phyloP scores from a whole-genome alignment of 169 alveolate species.

The Perkinsus chesapeaki region DNA sequence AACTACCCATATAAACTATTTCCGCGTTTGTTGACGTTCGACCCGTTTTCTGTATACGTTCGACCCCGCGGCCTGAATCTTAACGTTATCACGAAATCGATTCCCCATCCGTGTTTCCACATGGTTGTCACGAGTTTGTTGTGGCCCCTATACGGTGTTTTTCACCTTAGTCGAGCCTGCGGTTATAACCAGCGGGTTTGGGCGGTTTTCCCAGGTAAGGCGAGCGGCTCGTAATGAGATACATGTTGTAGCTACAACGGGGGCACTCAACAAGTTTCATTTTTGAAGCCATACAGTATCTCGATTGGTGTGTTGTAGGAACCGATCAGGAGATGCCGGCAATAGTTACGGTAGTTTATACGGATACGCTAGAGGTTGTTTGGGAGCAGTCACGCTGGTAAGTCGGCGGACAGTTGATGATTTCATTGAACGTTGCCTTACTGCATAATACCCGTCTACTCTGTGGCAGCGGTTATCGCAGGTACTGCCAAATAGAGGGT shows the following conservation, averaged over 20 bases:
- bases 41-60: too few relatives aligned
- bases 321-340: not conserved
- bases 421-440: not conserved
- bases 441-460: not conserved
- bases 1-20: too few relatives aligned
- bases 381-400: not conserved
- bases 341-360: not conserved
- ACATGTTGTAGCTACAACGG: too few relatives aligned
- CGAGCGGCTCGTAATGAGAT: not conserved
- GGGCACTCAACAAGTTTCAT: not conserved
- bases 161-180: not conserved
- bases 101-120: too few relatives aligned
- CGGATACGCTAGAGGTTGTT: not conserved
- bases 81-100: too few relatives aligned
- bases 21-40: too few relatives aligned
- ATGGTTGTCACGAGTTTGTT: too few relatives aligned
- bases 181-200: not conserved
- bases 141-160: too few relatives aligned
- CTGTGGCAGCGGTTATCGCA: not conserved
- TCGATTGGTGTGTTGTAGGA: not conserved
- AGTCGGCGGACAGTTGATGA: not conserved
- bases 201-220: not conserved
- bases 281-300: not conserved
- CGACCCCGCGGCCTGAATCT: too few relatives aligned
- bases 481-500: not conserved